phyloP scores from a whole-genome alignment of 208 protist species.

The Leishmania martiniquensis region DNA sequence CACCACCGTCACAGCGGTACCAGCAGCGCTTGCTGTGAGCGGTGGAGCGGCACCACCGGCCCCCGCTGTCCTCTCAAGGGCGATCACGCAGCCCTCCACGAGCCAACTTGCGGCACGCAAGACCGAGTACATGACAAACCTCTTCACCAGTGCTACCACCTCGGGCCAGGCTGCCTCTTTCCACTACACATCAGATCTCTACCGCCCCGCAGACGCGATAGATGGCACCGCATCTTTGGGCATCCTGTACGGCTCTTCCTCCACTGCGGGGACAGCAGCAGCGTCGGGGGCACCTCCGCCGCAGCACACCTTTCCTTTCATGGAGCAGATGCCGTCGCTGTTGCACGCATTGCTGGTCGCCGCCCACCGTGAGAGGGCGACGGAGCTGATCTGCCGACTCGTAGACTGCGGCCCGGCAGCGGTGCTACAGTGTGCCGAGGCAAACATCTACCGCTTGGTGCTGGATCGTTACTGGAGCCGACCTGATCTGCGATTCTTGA shows the following conservation, averaged over 20 bases:
- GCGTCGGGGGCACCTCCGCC: not conserved
- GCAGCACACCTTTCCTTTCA: conserved; percentile 58
- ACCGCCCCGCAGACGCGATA: not conserved
- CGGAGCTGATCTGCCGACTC: conserved; percentile 77
- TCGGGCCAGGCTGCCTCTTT: conserved; percentile 28
- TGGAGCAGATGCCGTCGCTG: conserved; percentile 76
- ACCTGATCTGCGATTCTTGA: conserved; percentile 66
- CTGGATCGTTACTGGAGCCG: conserved; percentile 81
- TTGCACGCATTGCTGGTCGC: conserved; percentile 78
- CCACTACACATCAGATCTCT: conserved; percentile 22
- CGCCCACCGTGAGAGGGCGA: conserved; percentile 78
- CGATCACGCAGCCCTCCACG: conserved; percentile 4
- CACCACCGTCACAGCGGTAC: not conserved
- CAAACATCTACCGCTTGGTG: conserved; percentile 78
- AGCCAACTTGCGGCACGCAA: conserved; percentile 21
- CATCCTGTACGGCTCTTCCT: not conserved
- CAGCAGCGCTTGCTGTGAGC: not conserved
- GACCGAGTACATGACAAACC: conserved; percentile 35
- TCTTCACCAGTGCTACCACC: conserved; percentile 27
- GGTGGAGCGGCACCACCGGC: not conserved
- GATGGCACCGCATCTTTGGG: not conserved
- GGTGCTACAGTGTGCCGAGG: conserved; percentile 79
- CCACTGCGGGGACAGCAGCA: not conserved
- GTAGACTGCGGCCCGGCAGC: conserved; percentile 75
- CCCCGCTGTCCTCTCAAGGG: conserved; percentile 1